Evolutionary conservation across 2,329 filamentous ascomycete species (phyloP), one percentile per base, ranked within the genome.

Genomic region (Incumbomyces lentus): DNA sequence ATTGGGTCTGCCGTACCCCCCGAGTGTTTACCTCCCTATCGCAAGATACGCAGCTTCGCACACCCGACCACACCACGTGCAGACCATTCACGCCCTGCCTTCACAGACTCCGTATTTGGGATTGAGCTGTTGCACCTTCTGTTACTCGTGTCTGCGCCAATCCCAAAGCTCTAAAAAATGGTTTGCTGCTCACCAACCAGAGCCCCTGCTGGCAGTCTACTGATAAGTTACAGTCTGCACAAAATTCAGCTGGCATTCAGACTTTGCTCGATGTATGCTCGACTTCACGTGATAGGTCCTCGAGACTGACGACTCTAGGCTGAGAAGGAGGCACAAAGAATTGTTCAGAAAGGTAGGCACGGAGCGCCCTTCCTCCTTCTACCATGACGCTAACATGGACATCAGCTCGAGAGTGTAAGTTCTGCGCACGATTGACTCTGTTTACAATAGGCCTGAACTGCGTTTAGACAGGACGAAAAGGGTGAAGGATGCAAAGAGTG

Each of bases 201-300:
- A 26, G 22, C 22, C 33, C 6, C 16, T 4, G 33, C 33, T 12
- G 33, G 11, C 6, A 4, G 12, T 4, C 33, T n/a, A 35, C 33
- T 35, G 33, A n/a, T 12, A n/a, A 35, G 16, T 35, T 12, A 35
- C 63, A 96, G 90, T 92, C 92, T 66, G 92, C 90, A 64, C 92
- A 96, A 73, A 96, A 96, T 75, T 96, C 92, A 57, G 83, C 86
- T 62, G 92, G 92, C 69, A 98, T 98, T 66, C 90, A 96, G 72
- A 96, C 90, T 64, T 82, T 98, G 63, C 87, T 98, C 71, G 92
- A 96, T 72, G 92, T 98, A 84, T 62, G 84, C 64, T 51, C 4
- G 22, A 11, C 7, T 13, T 16, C 12, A 16, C 30, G 22, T 36
- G 30, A 16, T 38, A 6, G 26, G 4, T 13, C 16, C 6, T 11